Evolutionary conservation across 139 green algal species (phyloP).

Genomic region (Micromonas pusilla): DNA sequence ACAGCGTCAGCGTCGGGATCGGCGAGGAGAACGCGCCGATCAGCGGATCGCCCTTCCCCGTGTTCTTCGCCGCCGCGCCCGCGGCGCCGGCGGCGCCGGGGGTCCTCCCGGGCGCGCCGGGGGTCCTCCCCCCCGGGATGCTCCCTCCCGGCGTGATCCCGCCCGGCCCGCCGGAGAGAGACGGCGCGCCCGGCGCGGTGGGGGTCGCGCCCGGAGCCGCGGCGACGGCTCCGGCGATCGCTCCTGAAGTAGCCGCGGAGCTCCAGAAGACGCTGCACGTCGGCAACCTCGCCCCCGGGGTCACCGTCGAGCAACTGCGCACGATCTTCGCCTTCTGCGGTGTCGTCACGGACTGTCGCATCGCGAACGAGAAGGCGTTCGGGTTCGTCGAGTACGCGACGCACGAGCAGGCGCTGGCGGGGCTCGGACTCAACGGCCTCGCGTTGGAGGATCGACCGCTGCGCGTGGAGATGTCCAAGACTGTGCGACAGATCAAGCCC

Average conservation of each 20-base stretch:
- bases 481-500: not conserved
- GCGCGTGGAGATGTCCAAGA: not conserved
- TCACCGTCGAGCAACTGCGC: slow-evolving; percentile 6
- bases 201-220: too few relatives aligned
- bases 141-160: too few relatives aligned
- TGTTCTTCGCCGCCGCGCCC: slow-evolving; percentile 8
- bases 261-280: not conserved
- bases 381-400: slow-evolving; percentile 16
- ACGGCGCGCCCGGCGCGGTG: too few relatives aligned
- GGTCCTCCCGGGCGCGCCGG: not conserved
- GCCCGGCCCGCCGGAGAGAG: too few relatives aligned
- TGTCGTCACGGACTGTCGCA: not conserved
- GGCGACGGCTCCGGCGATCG: not conserved
- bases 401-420: not conserved
- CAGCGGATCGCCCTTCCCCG: slow-evolving; percentile 19
- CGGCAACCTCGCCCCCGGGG: slow-evolving; percentile 8
- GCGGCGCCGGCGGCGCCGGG: not conserved
- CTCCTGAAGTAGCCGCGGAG: not conserved
- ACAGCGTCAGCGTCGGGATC: slow-evolving; percentile 17
- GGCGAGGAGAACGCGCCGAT: slow-evolving; percentile 3
- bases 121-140: too few relatives aligned
- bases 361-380: slow-evolving; percentile 15
- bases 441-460: slow-evolving; percentile 1
- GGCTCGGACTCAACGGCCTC: slow-evolving; percentile 9
- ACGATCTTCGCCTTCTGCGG: slow-evolving; percentile 6